Base-by-base conservation (phyloP, 441 rosid species). In the Rhodomyrtus psidioides region DNA sequence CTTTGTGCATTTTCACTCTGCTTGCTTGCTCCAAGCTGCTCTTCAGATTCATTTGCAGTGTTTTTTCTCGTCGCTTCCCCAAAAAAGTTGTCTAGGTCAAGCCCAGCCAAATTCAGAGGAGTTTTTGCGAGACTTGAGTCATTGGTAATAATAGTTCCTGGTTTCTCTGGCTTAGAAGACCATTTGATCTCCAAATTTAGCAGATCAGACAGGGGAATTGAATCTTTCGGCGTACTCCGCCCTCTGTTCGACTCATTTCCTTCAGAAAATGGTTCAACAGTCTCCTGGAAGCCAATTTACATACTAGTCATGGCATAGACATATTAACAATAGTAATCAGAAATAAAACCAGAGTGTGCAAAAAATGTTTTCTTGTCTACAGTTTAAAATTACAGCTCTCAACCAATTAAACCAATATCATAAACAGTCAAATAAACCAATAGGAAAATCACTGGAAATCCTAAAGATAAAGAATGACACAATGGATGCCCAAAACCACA, bases 161-260 rank as follows among this genome's bases (percentile, higher is more conserved):
- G 83, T 81, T 83, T 86, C 82, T 92, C 96, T 21, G 90, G 82
- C 62, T 83, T 91, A 12, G 92, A 83, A 87, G 90, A 90, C 96
- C 96, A 96, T 75, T 83, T 90, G n/a, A 96, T 87, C 89, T 96
- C 95, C 65, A 97, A 90, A 93, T 93, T 94, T 82, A 97, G 89
- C 85, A 95, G 84, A 87, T 94, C 92, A 53, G 94, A 93, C 87
- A 97, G 58, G 10, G 91, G 86, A 86, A 92, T 21, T 86, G 89
- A 92, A 74, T 92, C 89, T 55, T 84, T 89, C 0, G 84, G 83
- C 4, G 84, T 75, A 51, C 60, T 91, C 81, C 75, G 90, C 83
- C 93, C 92, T 87, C 91, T 87, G 83, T 87, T 91, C 46, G 90
- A 88, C 84, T 82, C 91, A 53, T 89, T 88, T 59, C 82, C 91